Evolutionary conservation across 495 filamentous ascomycete genomes (phyloP).

Genomic region (Cairneyella variabilis): DNA sequence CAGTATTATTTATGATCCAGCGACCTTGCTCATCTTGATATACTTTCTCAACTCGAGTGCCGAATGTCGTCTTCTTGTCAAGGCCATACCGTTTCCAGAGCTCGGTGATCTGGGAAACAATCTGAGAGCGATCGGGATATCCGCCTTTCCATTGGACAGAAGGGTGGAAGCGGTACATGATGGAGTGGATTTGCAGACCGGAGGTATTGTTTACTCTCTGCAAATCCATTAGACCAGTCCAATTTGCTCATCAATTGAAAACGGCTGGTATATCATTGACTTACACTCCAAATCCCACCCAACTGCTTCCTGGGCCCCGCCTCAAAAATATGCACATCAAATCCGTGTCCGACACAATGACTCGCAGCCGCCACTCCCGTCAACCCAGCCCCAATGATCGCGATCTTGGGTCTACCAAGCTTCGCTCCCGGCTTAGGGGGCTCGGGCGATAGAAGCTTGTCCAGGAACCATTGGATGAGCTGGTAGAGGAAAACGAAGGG

Average conservation of each 20-base stretch:
- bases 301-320: conserved; percentile 56
- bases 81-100: conserved; percentile 77
- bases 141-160: conserved; percentile 68
- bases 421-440: conserved; percentile 56
- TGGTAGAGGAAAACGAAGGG: conserved; percentile 59
- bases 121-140: conserved; percentile 72
- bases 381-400: conserved; percentile 79
- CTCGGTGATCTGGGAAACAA: conserved; percentile 63
- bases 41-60: conserved; percentile 62
- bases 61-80: conserved; percentile 65
- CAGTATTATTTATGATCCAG: conserved; percentile 75
- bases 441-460: conserved; percentile 62
- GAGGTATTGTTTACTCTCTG: conserved; percentile 81
- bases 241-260: no score
- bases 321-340: conserved; percentile 78
- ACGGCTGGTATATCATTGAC: conserved; percentile 22
- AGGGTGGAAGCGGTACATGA: conserved; percentile 89
- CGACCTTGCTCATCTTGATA: conserved; percentile 63
- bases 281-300: conserved; percentile 83
- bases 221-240: not conserved
- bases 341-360: conserved; percentile 84
- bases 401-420: conserved; percentile 60
- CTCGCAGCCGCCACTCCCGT: conserved; percentile 80
- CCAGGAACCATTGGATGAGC: conserved; percentile 61
- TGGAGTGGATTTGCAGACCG: conserved; percentile 73